These are phyloP conservation scores for Nannizziopsis arthrosporioides DNA, from an alignment of 2,329 filamentous ascomycete species.

Conservation along the genomic window DNA sequence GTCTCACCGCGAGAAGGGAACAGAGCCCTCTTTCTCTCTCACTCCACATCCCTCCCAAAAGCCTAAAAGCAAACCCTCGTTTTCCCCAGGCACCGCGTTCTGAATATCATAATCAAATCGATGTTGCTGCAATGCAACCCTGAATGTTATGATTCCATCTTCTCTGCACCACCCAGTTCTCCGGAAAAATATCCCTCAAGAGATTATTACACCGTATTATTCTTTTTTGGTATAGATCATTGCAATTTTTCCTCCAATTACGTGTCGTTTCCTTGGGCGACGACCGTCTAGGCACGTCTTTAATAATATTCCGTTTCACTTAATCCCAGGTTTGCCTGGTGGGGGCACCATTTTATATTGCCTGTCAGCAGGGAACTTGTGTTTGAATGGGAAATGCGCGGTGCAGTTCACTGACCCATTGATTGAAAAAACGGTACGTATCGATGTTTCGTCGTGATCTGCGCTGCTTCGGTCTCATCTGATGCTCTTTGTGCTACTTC, in stretches of 20 bases:
- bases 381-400: conserved; percentile 3
- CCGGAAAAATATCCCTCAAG: not conserved
- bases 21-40: too few relatives aligned
- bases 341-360: conserved; percentile 10
- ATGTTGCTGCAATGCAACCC: conserved; percentile 7
- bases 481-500: not conserved
- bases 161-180: conserved; percentile 4
- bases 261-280: not conserved
- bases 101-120: not conserved
- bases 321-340: conserved; percentile 8
- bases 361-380: conserved; percentile 6
- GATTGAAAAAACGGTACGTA: conserved; percentile 4
- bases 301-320: conserved; percentile 9
- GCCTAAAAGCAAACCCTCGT: not conserved
- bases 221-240: not conserved
- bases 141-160: not conserved
- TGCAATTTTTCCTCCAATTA: conserved; percentile 7
- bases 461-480: not conserved
- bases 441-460: not conserved
- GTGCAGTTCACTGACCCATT: conserved; percentile 1
- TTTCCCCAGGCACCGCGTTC: not conserved
- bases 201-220: not conserved
- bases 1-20: not conserved
- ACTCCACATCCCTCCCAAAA: too few relatives aligned
- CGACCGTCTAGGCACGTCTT: not conserved